phyloP scores from a whole-genome alignment of 345 rosid species.

The Gossypium stocksii region DNA sequence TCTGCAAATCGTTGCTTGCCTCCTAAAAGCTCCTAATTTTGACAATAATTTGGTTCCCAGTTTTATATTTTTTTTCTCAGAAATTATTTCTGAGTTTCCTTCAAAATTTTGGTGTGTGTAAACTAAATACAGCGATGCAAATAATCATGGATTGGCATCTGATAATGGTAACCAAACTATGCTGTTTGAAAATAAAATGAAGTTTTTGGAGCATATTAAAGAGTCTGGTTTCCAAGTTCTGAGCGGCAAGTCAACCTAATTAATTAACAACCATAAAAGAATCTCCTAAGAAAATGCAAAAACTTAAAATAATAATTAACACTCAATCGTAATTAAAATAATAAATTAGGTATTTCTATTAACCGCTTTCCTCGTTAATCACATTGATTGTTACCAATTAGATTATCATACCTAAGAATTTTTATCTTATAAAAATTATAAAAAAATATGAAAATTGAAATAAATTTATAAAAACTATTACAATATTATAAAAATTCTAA shows the following conservation, averaged over 20 bases:
- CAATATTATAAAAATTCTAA: too few species aligned
- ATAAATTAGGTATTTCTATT: too few species aligned
- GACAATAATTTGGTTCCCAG: not conserved
- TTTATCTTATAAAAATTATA: too few species aligned
- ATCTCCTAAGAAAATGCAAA: too few species aligned
- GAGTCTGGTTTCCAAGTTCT: not conserved
- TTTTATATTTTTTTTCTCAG: not conserved
- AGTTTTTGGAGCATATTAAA: not conserved
- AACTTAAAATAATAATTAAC: too few species aligned
- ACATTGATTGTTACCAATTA: too few species aligned
- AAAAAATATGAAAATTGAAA: too few species aligned
- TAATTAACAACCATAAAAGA: too few species aligned
- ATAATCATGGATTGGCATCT: not conserved
- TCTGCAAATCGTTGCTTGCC: not conserved
- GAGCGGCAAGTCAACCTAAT: too few species aligned
- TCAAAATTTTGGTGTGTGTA: not conserved
- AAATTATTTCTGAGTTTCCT: conserved; percentile 1
- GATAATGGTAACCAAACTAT: not conserved
- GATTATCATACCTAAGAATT: rapidly evolving
- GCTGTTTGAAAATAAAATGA: not conserved
- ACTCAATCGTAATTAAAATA: too few species aligned
- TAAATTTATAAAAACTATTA: too few species aligned
- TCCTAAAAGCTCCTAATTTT: not conserved
- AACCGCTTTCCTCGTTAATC: too few species aligned
- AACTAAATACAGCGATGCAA: not conserved